Base-by-base conservation (phyloP, 169 alveolate species). In the Ichthyophthirius multifiliis region DNA sequence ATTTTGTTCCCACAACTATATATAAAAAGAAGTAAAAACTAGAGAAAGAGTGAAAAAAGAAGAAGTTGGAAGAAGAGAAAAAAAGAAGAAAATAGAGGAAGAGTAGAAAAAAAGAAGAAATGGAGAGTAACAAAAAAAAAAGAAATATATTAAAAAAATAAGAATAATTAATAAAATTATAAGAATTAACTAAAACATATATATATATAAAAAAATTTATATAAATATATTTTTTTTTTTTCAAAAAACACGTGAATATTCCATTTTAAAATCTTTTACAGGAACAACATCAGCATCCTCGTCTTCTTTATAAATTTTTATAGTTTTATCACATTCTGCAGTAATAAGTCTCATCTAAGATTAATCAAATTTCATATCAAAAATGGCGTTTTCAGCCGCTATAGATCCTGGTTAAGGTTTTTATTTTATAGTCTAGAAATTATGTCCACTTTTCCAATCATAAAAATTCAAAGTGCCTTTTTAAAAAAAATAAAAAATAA, bases 311-410 rank as follows among this genome's bases (percentile, higher is more conserved):
- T 95, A 89, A 63, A 98, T 96, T 93, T 98, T 98, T 55, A 99
- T 98, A 9, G 99, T 97, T 90, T 99, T 98, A 90, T 99, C 99
- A 71, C 99, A 98, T 79, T 98, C 99, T 12, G 98, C 99, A 20
- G 99, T 98, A 41, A 99, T 93, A 65, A 99, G 83, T 77, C 99
- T 81, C 75, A 55, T 71, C 55, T 81, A 62, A 71, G 80, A 64
- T 31, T 62, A 37, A 89, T 99, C 99, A 82, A 99, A 97, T 23
- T 92, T 93, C 87, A 96, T 82, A 48, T 96, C 95, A 83, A 97
- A 96, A 10, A 98, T 97, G 15, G 98, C 99, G 81, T 97, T 97
- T 89, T 98, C 99, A 79, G 99, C 95, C 35, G 95, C 97, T 55
- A 98, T 87, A 7, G 99, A 96, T 16, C 99, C 99, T 16, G 99